A percentile compares a stretch with the other conserved stretches of the same genome.
Conservation (phyloP, 2,329 filamentous ascomycete genomes). For the Diaporthe ilicicola region DNA sequence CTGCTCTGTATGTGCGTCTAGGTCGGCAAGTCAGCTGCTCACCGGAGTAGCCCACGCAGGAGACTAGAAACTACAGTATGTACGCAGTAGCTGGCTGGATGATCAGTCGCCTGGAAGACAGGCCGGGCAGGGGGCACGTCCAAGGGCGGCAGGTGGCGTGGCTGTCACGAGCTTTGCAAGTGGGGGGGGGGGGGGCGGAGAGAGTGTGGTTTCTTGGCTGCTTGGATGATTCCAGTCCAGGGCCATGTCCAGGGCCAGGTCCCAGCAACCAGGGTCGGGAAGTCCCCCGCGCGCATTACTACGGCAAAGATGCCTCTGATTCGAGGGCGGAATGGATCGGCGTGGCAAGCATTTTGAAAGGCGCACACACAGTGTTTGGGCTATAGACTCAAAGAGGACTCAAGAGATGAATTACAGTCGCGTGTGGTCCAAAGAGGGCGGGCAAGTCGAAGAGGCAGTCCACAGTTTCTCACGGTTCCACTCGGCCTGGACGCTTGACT, state of each 20-base stretch:
- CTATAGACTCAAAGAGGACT: neutral
- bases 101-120: neutral
- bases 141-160: neutral
- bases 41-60: neutral
- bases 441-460: neutral
- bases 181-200: no score
- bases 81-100: neutral
- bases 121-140: neutral
- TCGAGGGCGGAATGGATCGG: constrained; percentile 1
- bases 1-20: neutral
- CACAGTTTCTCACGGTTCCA: neutral
- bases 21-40: neutral
- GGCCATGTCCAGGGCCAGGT: neutral
- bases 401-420: neutral
- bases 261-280: neutral
- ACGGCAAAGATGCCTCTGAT: neutral
- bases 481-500: neutral
- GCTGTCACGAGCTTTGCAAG: constrained; percentile 6
- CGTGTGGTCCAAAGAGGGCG: neutral
- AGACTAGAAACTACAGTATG: no score
- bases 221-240: neutral
- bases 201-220: neutral
- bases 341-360: neutral
- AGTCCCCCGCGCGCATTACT: neutral
- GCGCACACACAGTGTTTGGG: constrained; percentile 10